phyloP scores from a whole-genome alignment of 441 rosid genomes.

The Metrosideros polymorpha region DNA sequence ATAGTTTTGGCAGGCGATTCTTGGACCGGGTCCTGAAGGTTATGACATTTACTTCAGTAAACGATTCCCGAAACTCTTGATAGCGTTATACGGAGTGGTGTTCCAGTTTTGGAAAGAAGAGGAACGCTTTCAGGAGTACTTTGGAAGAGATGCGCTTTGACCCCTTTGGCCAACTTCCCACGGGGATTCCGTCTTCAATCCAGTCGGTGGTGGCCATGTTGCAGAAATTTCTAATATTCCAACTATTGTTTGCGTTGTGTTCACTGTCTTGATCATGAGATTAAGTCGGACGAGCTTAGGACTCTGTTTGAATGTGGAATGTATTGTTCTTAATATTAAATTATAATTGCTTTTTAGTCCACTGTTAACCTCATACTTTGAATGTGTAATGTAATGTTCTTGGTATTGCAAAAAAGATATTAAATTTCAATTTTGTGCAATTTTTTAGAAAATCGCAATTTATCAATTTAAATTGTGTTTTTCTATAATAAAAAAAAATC shows the following conservation, averaged over 20 bases:
- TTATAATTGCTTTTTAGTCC: neutral
- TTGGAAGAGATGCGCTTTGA: slow-evolving; percentile 8
- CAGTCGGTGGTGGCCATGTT: no score
- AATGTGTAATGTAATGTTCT: no score
- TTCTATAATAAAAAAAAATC: neutral
- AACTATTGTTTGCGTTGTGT: no score
- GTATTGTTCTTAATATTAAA: neutral
- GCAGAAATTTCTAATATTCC: no score
- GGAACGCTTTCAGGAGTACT: slow-evolving; percentile 67
- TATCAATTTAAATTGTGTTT: neutral
- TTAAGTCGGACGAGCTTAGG: neutral
- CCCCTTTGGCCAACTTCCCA: neutral
- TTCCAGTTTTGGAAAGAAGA: slow-evolving; percentile 46
- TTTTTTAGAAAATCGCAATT: neutral
- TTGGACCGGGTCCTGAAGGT: slow-evolving; percentile 80
- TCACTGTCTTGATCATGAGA: neutral
- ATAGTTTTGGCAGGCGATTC: slow-evolving; percentile 42
- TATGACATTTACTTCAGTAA: slow-evolving; percentile 54
- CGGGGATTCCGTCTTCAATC: no score
- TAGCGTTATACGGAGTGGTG: slow-evolving; percentile 65
- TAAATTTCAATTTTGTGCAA: neutral
- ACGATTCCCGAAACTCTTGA: slow-evolving; percentile 71
- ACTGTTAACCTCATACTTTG: neutral
- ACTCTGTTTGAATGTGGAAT: neutral
- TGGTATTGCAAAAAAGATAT: neutral